Evolutionary conservation across 805 yeast species (phyloP).

Genomic region (Saccharomycopsis fibuligera): DNA sequence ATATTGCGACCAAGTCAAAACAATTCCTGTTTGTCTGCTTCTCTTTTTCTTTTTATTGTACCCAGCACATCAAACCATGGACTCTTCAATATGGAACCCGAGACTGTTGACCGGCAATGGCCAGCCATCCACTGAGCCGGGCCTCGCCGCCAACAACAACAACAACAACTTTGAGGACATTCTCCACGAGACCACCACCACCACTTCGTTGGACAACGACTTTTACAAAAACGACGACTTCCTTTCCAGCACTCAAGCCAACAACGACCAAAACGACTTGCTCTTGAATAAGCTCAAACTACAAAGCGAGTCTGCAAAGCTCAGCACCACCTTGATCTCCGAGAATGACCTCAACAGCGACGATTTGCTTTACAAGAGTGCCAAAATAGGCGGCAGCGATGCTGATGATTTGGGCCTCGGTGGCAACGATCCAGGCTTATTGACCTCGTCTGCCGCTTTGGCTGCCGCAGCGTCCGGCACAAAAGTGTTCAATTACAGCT

Average conservation of each 20-base stretch:
- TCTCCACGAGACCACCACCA: background rate
- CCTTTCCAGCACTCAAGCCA: no score
- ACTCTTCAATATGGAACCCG: background rate
- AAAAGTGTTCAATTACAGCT: constrained; percentile 7
- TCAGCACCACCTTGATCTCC: constrained; percentile 1
- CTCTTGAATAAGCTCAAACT: constrained; percentile 7
- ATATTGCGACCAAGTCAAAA: no score
- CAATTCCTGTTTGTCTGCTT: background rate
- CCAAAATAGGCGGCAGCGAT: background rate
- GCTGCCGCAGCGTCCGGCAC: background rate
- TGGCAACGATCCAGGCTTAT: constrained; percentile 1
- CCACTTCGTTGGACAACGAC: background rate
- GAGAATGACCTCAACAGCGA: constrained; percentile 2
- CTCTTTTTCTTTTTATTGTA: no score
- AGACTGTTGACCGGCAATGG: background rate
- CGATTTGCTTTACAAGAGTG: constrained; percentile 6
- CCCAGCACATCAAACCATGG: background rate
- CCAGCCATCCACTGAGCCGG: background rate
- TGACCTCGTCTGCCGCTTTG: background rate
- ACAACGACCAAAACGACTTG: background rate
- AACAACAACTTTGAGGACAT: background rate
- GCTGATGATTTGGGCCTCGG: no score
- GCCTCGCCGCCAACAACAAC: background rate
- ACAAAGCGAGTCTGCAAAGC: constrained; percentile 4
- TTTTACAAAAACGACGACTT: constrained; percentile 4